These are phyloP conservation scores for Trypanosoma melophagium DNA, from an alignment of 208 protist genomes.

Conservation along the genomic window DNA sequence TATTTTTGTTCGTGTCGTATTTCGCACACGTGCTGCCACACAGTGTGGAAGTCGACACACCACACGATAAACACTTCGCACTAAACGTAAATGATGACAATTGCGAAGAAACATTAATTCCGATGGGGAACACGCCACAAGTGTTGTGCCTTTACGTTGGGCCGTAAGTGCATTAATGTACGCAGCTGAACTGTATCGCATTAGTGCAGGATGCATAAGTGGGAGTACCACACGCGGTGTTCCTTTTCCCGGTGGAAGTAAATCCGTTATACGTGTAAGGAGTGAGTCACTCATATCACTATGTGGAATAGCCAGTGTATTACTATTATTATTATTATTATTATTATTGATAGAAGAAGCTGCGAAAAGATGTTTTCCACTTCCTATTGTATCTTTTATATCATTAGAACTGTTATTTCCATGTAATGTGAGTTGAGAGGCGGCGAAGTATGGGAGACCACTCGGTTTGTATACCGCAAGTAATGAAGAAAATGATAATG, in stretches of 20 bases:
- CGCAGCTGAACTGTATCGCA: constrained; percentile 16
- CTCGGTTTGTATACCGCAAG: constrained; percentile 63
- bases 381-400: neutral
- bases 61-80: constrained; percentile 63
- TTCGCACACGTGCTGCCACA: constrained; percentile 35
- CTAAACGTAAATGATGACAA: constrained; percentile 50
- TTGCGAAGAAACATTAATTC: constrained; percentile 70
- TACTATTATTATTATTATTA: neutral
- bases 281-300: constrained; percentile 65
- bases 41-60: constrained; percentile 55
- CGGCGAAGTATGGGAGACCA: constrained; percentile 60
- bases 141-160: constrained; percentile 51
- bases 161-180: constrained; percentile 52
- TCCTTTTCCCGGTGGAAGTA: constrained; percentile 35
- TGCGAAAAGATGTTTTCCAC: too few species aligned
- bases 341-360: too few species aligned
- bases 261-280: constrained; percentile 41
- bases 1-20: neutral
- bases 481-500: neutral
- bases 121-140: constrained; percentile 38
- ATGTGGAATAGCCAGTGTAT: too few species aligned
- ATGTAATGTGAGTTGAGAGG: constrained; percentile 41
- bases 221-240: constrained; percentile 28
- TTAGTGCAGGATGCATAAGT: constrained; percentile 32
- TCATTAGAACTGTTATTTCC: constrained; percentile 17